Evolutionary conservation across 805 yeast species (phyloP).

Genomic region (Candida glaebosa): DNA sequence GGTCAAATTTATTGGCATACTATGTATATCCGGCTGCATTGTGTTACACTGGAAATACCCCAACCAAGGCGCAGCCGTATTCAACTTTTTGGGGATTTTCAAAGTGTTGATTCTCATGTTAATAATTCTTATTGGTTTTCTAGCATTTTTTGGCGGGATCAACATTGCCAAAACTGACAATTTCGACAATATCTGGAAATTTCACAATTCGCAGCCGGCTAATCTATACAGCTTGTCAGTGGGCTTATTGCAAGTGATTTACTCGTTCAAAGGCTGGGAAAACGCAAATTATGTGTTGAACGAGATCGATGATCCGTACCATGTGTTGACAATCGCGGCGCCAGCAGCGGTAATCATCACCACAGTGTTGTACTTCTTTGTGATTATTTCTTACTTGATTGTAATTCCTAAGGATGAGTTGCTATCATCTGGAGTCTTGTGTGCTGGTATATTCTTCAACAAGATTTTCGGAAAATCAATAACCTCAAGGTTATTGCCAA

Average conservation of each 20-base stretch:
- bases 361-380: conserved; percentile 52
- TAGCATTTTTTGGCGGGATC: conserved; percentile 33
- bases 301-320: conserved; percentile 55
- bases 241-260: conserved; percentile 56
- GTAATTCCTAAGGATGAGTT: conserved; percentile 49
- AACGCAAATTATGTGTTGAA: conserved; percentile 61
- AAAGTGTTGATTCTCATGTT: conserved; percentile 49
- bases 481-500: conserved; percentile 48
- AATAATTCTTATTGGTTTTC: conserved; percentile 46
- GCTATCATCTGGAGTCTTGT: conserved; percentile 53
- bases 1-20: conserved; percentile 48
- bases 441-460: conserved; percentile 60
- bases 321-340: conserved; percentile 57
- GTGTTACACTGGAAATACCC: conserved; percentile 49
- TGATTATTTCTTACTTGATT: conserved; percentile 54
- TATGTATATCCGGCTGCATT: conserved; percentile 43
- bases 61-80: conserved; percentile 46
- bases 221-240: conserved; percentile 49
- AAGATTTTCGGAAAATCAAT: conserved; percentile 55
- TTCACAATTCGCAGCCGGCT: conserved; percentile 19
- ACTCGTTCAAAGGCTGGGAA: conserved; percentile 70
- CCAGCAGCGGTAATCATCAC: conserved; percentile 54
- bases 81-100: conserved; percentile 52
- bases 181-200: conserved; percentile 35
- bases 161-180: conserved; percentile 17